Conservation (phyloP, 140 eudicot species). For the Ambrosia hybrid region DNA sequence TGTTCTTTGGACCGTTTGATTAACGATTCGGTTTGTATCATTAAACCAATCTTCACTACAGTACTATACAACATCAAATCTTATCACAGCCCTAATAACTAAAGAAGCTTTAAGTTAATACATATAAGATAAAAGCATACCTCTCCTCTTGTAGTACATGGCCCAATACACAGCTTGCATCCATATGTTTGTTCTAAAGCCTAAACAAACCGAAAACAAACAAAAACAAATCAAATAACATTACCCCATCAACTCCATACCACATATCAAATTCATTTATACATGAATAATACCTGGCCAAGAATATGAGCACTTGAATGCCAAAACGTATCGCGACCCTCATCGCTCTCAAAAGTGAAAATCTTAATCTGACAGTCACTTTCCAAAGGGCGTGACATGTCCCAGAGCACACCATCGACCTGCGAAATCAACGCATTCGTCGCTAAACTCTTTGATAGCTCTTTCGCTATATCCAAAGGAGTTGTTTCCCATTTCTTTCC, state of each 20-base stretch:
- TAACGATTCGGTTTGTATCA: too few species aligned
- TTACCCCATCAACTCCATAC: background rate
- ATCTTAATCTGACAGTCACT: slow-evolving; percentile 68
- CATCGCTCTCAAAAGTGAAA: slow-evolving; percentile 62
- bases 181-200: slow-evolving; percentile 87
- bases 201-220: slow-evolving; percentile 34
- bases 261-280: background rate
- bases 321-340: slow-evolving; percentile 94
- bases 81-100: too few species aligned
- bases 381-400: slow-evolving; percentile 85
- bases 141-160: slow-evolving; percentile 98
- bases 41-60: too few species aligned
- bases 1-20: too few species aligned
- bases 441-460: slow-evolving; percentile 78
- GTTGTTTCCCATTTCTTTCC: slow-evolving; percentile 87
- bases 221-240: slow-evolving; percentile 5
- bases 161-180: slow-evolving; percentile 91
- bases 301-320: slow-evolving; percentile 96
- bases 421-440: slow-evolving; percentile 68
- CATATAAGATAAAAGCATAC: slow-evolving; percentile 32
- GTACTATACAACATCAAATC: too few species aligned
- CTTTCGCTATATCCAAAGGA: slow-evolving; percentile 78
- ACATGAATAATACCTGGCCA: slow-evolving; percentile 66
- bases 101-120: background rate
- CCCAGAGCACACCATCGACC: slow-evolving; percentile 86